These are phyloP conservation scores for Hibiscus mutabilis DNA, from an alignment of 345 rosid genomes.

Conservation along the genomic window DNA sequence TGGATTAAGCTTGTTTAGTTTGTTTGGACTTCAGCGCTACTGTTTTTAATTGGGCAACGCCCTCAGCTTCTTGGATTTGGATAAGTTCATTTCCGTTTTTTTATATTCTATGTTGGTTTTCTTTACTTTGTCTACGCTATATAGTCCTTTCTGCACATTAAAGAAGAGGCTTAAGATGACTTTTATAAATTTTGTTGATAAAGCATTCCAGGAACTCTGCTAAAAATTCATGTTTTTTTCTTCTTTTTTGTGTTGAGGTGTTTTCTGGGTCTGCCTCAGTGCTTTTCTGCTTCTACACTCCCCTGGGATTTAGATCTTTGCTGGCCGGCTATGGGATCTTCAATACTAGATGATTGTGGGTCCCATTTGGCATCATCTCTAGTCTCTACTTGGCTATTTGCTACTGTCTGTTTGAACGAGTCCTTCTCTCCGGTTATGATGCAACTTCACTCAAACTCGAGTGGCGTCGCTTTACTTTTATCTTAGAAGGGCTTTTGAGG, in stretches of 20 bases:
- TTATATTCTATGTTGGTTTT: slow-evolving; percentile 48
- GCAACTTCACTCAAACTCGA: slow-evolving; percentile 34
- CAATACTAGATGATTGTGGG: slow-evolving; percentile 57
- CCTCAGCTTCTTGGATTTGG: slow-evolving; percentile 59
- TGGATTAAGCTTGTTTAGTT: slow-evolving; percentile 49
- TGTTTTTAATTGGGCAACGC: slow-evolving; percentile 53
- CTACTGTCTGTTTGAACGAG: slow-evolving; percentile 50
- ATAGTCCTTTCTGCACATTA: slow-evolving; percentile 22
- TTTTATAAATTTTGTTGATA: slow-evolving; percentile 30
- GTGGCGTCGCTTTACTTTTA: slow-evolving; percentile 41
- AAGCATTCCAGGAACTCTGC: slow-evolving; percentile 32
- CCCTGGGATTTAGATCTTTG: slow-evolving; percentile 44
- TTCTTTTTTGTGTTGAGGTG: slow-evolving; percentile 63
- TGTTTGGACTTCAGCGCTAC: slow-evolving; percentile 51
- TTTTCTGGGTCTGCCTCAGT: slow-evolving; percentile 83
- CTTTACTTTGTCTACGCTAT: slow-evolving; percentile 30
- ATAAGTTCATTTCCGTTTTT: slow-evolving; percentile 48
- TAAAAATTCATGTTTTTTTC: slow-evolving; percentile 52
- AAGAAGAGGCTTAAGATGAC: slow-evolving; percentile 20
- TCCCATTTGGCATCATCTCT: slow-evolving; percentile 50
- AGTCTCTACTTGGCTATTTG: slow-evolving; percentile 47
- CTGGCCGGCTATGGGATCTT: slow-evolving; percentile 64
- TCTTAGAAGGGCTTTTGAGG: slow-evolving; percentile 35
- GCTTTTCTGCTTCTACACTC: slow-evolving; percentile 78
- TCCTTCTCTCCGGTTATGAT: slow-evolving; percentile 45